phyloP scores from a whole-genome alignment of 345 rosid genomes.

The Noccaea caerulescens region DNA sequence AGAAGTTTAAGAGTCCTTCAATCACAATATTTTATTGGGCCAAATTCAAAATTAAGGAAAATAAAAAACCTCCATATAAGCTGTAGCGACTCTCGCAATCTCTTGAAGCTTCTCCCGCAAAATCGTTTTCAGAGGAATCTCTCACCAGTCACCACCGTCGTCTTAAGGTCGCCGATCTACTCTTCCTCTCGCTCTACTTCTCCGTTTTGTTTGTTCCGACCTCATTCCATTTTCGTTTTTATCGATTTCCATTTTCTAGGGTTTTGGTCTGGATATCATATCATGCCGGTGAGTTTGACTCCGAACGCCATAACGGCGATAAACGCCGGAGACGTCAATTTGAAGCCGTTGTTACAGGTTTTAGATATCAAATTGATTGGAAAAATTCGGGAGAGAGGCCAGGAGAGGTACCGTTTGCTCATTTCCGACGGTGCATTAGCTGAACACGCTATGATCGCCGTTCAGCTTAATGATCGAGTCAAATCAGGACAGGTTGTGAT shows the following conservation, averaged over 20 bases:
- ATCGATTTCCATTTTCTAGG: constrained; percentile 26
- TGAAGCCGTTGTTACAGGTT: constrained; percentile 82
- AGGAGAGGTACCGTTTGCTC: constrained; percentile 63
- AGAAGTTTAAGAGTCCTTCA: too few relatives aligned
- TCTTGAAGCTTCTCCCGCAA: too few relatives aligned
- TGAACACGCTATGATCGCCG: constrained; percentile 83
- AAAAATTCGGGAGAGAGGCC: constrained; percentile 54
- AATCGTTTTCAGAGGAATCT: background rate
- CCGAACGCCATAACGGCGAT: constrained; percentile 69
- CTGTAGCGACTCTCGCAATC: too few relatives aligned
- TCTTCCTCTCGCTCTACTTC: background rate
- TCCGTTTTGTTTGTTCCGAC: background rate
- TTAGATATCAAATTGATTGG: constrained; percentile 68
- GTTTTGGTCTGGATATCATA: constrained; percentile 1
- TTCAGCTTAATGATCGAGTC: constrained; percentile 80
- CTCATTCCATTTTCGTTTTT: background rate
- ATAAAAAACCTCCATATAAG: too few relatives aligned
- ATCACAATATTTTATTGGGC: too few relatives aligned
- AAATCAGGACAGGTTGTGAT: constrained; percentile 58
- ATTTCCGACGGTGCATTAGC: constrained; percentile 66
- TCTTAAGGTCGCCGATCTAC: background rate
- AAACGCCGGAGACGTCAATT: constrained; percentile 70
- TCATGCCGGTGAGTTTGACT: constrained; percentile 79
- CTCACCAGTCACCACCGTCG: background rate
- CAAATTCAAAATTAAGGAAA: too few relatives aligned